phyloP scores from a whole-genome alignment of 495 filamentous ascomycete genomes.

The Xylona heveae region DNA sequence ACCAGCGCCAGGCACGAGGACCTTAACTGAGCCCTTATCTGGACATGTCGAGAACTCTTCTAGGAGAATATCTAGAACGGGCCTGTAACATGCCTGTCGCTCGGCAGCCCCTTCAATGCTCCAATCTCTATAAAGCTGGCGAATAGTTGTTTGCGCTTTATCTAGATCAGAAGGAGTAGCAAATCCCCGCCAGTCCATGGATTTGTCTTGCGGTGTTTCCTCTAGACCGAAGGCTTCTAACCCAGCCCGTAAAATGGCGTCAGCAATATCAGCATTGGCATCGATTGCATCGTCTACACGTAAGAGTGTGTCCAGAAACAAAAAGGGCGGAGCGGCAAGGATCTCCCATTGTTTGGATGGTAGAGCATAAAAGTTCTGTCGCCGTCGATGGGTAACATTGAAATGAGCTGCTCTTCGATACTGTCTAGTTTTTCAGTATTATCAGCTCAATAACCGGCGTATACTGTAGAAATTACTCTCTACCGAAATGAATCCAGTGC shows the following conservation, averaged over 20 bases:
- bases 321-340: constrained; percentile 62
- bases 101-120: constrained; percentile 54
- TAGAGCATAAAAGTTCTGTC: constrained; percentile 82
- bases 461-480: constrained; percentile 16
- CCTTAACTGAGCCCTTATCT: constrained; percentile 22
- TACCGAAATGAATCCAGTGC: constrained; percentile 75
- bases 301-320: constrained; percentile 52
- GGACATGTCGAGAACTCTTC: constrained; percentile 24
- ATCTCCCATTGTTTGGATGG: constrained; percentile 61
- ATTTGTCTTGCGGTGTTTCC: constrained; percentile 9
- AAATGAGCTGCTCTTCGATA: constrained; percentile 67
- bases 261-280: constrained; percentile 62
- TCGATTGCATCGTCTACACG: constrained; percentile 77
- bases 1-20: constrained; percentile 80
- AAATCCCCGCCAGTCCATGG: constrained; percentile 36
- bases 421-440: constrained; percentile 27
- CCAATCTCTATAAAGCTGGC: constrained; percentile 95
- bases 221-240: constrained; percentile 39
- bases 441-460: constrained; percentile 1
- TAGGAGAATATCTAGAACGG: constrained; percentile 40
- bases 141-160: constrained; percentile 74
- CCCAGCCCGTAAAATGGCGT: constrained; percentile 45
- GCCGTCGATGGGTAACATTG: constrained; percentile 72
- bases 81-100: constrained; percentile 50
- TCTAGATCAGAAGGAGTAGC: constrained; percentile 55